Conservation (phyloP, 2,329 filamentous ascomycete genomes). For the Calcarisporium arbuscula region DNA sequence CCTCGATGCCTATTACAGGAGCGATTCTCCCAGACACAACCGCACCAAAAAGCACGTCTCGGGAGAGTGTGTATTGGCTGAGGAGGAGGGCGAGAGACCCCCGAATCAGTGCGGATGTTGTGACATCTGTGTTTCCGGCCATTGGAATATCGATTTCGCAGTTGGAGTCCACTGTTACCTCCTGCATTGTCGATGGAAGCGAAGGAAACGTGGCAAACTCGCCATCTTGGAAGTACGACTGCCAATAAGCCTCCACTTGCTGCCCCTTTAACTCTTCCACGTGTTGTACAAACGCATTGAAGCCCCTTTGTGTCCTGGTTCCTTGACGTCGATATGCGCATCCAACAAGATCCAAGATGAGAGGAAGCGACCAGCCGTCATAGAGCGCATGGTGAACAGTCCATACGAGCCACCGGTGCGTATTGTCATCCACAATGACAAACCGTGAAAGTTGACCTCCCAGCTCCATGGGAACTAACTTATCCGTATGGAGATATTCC, state of each 20-base stretch:
- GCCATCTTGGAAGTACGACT: background rate
- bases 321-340: too few relatives aligned
- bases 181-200: background rate
- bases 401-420: background rate
- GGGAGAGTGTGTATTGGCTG: slow-evolving; percentile 6
- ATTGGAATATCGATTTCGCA: background rate
- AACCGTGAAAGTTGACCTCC: background rate
- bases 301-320: too few relatives aligned
- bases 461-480: background rate
- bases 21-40: slow-evolving; percentile 17
- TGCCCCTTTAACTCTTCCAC: too few relatives aligned
- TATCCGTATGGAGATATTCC: background rate
- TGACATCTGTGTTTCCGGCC: background rate
- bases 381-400: slow-evolving; percentile 2
- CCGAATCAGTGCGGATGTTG: background rate
- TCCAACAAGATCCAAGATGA: background rate
- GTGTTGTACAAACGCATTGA: too few relatives aligned
- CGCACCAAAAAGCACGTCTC: slow-evolving; percentile 23
- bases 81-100: slow-evolving; percentile 8
- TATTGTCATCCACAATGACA: background rate
- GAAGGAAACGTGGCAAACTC: background rate
- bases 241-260: background rate
- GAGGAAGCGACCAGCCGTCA: slow-evolving; percentile 1
- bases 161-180: background rate
- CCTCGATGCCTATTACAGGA: slow-evolving; percentile 16